Base-by-base conservation (phyloP, 345 rosid species). In the Hibiscus syriacus region DNA sequence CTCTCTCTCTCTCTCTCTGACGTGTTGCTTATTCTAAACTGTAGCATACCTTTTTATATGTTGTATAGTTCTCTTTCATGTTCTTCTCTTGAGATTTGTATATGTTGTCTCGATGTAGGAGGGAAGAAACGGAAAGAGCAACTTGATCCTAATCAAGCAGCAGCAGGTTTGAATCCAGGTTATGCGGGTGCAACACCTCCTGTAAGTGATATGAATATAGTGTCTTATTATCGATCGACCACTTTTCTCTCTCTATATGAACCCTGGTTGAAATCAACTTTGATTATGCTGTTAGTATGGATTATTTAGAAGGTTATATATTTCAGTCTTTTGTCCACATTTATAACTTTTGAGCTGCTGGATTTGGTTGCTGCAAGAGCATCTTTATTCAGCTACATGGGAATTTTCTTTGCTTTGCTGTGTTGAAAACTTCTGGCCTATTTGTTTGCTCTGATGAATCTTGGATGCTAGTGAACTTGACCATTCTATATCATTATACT, bases 91-190 rank as follows among this genome's bases (percentile, higher is more conserved):
- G 19, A 55, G 36, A 55, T 63, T 49, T 49, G 13, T 64, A 36
- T 64, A 29, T 61, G n/a, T 14, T 61, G 5, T 14, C 14, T 58
- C 5, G 58, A 23, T 79, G 53, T 64, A 73, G 67, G 81, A 84
- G 90, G 95, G 55, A 94, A 89, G 80, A 94, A 87, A 79, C 83
- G 74, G 73, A 91, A 84, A 78, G 97, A 94, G 58, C 99, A 91
- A 56, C 85, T 86, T 68, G 90, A 91, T 81, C 82, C 90, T 72
- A 75, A 83, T 72, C 92, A 82, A 68, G 74, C 71, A 49, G 91
- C 77, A 22, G 73, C 70, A 69, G 81, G 85, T 53, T 59, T 77
- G 72, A 85, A 83, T 76, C 81, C 97, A 64, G 84, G 85, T 32
- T 93, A 87, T 81, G 73, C 80, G 14, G 85, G 97, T 67, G 75